Evolutionary conservation across 306 rosid species (phyloP), one percentile per base, ranked within the genome.

Genomic region (Rubus idaeus): DNA sequence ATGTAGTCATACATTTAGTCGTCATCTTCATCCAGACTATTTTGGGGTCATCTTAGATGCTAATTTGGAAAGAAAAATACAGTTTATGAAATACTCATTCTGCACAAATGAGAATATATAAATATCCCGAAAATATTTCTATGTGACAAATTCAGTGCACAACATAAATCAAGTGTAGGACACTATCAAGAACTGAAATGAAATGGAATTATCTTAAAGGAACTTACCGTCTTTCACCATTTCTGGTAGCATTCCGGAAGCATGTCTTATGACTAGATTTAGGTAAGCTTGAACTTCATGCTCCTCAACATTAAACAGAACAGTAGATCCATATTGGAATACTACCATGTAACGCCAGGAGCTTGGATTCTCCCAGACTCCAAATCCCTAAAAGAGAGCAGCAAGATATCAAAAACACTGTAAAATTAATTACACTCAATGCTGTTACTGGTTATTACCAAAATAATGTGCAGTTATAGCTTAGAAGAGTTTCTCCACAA

Each of bases 291-390:
- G 94, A 71, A 88, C 92, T 87, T 95, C 99, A 77, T 89, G 90
- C 74, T 95, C 97, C 76, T 92, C 97, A 13, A 95, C 86, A 71
- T 95, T 95, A 85, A 95, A 95, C 79, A 95, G 78, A 78, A 95
- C 97, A 45, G 97, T 91, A 72, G 97, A 95, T 53, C 99, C 99
- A 73, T 95, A 92, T 75, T 95, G 97, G 83, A 84, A 95, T 26
- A 95, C 90, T 55, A 95, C 91, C 97, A 92, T 86, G 83, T 88
- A 92, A 7, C 85, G 85, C 49, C 81, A 80, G 83, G 67, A 69
- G 83, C 87, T 87, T 20, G 82, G 73, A 70, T 85, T 87, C 47
- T 73, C 78, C 21, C 78, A 83, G 75, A 79, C 71, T 79, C 87
- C 83, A 39, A 70, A 51, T 71, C 85, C 90, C 98, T 95, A 78